phyloP scores from a whole-genome alignment of 768 basidiomycete species.

The Rhodocollybia butyracea region DNA sequence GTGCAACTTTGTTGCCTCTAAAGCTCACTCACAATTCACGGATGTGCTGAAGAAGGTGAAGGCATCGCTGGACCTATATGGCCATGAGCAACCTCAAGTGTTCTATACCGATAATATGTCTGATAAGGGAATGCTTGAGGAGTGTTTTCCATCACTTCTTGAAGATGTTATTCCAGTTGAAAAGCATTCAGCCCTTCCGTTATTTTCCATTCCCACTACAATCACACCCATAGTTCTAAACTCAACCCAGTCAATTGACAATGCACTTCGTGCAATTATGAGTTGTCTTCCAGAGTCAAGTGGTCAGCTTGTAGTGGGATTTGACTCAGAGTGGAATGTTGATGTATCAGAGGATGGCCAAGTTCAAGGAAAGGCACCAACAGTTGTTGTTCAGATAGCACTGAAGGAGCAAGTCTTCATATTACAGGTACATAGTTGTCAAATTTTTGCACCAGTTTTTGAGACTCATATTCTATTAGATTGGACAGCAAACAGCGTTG shows the following conservation, averaged over 20 bases:
- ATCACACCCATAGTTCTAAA: background rate
- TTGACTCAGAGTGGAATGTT: constrained; percentile 49
- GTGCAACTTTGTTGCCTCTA: too few relatives aligned
- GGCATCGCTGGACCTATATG: constrained; percentile 3
- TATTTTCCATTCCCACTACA: background rate
- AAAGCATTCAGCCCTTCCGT: constrained; percentile 17
- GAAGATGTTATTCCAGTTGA: constrained; percentile 21
- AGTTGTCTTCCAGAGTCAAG: background rate
- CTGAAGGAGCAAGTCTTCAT: background rate
- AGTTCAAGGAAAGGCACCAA: constrained; percentile 24
- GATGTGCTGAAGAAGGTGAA: constrained; percentile 14
- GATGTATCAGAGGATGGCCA: constrained; percentile 40
- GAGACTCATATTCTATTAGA: too few relatives aligned
- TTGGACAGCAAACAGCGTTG: too few relatives aligned
- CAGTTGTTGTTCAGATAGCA: constrained; percentile 3
- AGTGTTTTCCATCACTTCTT: constrained; percentile 16
- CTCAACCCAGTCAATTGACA: background rate
- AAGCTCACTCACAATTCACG: constrained; percentile 23
- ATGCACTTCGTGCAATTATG: background rate
- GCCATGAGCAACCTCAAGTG: constrained; percentile 3
- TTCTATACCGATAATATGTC: constrained; percentile 17
- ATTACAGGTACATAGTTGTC: constrained; percentile 3
- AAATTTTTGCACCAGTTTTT: too few relatives aligned
- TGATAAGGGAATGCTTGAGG: constrained; percentile 17
- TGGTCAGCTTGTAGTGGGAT: constrained; percentile 49